phyloP scores from a whole-genome alignment of 768 basidiomycete genomes.

The Floccularia luteovirens region DNA sequence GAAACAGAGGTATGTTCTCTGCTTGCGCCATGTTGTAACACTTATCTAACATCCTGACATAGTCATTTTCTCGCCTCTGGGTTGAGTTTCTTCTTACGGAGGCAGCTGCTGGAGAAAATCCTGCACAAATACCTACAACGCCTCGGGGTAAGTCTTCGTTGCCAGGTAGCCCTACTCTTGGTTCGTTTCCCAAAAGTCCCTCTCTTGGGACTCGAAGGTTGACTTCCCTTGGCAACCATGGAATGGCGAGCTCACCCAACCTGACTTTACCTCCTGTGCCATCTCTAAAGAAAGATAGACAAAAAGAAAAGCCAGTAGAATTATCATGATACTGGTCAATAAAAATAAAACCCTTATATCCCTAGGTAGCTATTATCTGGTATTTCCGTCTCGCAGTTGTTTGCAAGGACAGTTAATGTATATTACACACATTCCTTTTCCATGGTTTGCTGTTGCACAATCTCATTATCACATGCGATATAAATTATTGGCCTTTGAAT shows the following conservation, averaged over 20 bases:
- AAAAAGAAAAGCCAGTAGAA: background rate
- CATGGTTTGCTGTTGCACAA: too few relatives aligned
- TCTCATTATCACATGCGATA: too few relatives aligned
- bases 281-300: background rate
- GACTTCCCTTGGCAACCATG: conserved; percentile 18
- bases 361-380: too few relatives aligned
- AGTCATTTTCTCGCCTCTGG: conserved; percentile 98
- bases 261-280: conserved; percentile 14
- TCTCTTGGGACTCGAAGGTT: conserved; percentile 17
- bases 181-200: conserved; percentile 9
- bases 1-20: conserved; percentile 64
- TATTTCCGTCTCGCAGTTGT: too few relatives aligned
- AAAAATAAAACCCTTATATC: too few relatives aligned
- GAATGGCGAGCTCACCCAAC: conserved; percentile 27
- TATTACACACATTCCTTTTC: too few relatives aligned
- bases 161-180: conserved; percentile 22
- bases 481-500: too few relatives aligned
- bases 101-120: conserved; percentile 43
- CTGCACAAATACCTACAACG: conserved; percentile 11
- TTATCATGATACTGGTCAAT: background rate
- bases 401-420: too few relatives aligned
- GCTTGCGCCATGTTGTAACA: background rate
- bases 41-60: background rate
- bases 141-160: conserved; percentile 22
- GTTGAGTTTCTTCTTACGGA: conserved; percentile 98